Conservation (phyloP, 169 alveolate species). For the Besnoitia besnoiti region DNA sequence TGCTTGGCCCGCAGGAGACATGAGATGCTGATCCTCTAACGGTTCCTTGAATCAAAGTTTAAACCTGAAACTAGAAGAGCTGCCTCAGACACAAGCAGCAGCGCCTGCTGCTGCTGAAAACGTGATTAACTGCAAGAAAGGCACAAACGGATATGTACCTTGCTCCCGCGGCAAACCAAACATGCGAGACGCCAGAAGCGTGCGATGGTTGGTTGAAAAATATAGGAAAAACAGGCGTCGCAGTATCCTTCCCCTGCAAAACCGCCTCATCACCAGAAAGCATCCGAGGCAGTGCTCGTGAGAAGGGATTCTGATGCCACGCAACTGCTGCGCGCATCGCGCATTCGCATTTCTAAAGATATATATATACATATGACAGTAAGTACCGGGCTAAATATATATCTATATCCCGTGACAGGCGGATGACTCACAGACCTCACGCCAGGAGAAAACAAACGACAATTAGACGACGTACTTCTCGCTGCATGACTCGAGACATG, state of each 20-base stretch:
- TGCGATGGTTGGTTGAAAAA: not conserved
- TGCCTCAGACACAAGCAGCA: too few species aligned
- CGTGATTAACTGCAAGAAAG: too few species aligned
- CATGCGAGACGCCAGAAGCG: not conserved
- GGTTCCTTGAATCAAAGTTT: too few species aligned
- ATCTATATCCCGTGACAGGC: too few species aligned
- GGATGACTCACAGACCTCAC: too few species aligned
- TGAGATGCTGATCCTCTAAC: too few species aligned
- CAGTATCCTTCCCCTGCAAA: constrained; percentile 25
- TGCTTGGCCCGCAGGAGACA: too few species aligned
- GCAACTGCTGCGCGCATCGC: not conserved
- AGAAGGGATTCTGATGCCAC: not conserved
- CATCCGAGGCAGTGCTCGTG: constrained; percentile 28
- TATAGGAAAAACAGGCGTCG: not conserved
- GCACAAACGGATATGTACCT: not conserved
- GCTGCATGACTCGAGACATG: not conserved
- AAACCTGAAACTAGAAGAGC: too few species aligned
- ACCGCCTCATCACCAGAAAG: constrained; percentile 21
- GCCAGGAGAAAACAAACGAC: too few species aligned
- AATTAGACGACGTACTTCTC: too few species aligned
- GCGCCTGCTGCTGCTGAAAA: too few species aligned
- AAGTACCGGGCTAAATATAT: not conserved
- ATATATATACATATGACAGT: not conserved
- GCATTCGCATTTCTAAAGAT: not conserved
- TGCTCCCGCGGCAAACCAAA: not conserved